Conservation (phyloP, 129 eudicot genomes). For the carrot (Daucus carota) region DNA sequence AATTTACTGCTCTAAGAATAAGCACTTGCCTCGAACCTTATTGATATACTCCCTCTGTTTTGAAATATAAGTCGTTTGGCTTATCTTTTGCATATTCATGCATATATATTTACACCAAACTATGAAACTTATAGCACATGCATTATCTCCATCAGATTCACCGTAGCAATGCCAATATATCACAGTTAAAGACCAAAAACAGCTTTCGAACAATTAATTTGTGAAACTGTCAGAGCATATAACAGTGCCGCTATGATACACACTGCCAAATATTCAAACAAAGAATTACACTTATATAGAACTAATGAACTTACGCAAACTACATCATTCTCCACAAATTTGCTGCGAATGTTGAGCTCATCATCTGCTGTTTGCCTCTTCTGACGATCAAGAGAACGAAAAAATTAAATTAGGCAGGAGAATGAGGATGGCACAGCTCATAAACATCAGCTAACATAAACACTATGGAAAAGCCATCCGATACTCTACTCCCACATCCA, state of each 20-base stretch:
- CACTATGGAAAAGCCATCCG: neutral
- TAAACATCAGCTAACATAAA: neutral
- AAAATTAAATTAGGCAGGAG: neutral
- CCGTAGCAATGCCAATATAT: neutral
- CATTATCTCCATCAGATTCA: neutral
- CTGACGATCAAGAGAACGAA: constrained; percentile 27
- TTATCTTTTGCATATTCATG: neutral
- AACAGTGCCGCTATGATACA: neutral
- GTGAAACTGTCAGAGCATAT: neutral
- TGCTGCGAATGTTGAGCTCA: constrained; percentile 96
- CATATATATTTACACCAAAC: neutral
- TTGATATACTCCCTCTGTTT: too few relatives aligned
- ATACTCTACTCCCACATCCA: neutral
- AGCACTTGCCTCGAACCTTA: too few relatives aligned
- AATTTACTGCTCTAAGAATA: too few relatives aligned
- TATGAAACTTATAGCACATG: neutral
- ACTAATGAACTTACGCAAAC: constrained; percentile 61
- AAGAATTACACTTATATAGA: neutral
- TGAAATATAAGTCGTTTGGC: too few relatives aligned
- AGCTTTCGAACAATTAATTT: neutral
- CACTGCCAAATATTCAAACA: neutral
- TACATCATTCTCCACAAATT: constrained; percentile 92
- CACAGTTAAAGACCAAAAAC: neutral
- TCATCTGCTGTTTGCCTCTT: constrained; percentile 91
- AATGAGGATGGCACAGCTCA: constrained; percentile 2